Evolutionary conservation across 768 basidiomycete genomes (phyloP).

Genomic region (Paxillus involutus): DNA sequence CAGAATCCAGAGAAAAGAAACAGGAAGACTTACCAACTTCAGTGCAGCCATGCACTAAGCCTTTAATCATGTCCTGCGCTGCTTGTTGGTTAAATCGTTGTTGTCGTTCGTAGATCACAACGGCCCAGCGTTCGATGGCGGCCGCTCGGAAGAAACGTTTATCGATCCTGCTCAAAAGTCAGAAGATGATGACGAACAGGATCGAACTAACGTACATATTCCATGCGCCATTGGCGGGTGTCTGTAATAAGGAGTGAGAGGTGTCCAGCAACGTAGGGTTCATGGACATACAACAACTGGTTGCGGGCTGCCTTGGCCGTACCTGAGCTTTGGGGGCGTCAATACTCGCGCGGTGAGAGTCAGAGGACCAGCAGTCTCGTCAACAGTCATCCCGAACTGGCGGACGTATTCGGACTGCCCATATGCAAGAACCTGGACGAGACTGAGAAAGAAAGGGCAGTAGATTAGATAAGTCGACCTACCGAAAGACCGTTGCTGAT

Average conservation of each 20-base stretch:
- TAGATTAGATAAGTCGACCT: slow-evolving; percentile 1
- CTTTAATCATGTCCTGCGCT: slow-evolving; percentile 54
- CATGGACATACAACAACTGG: slow-evolving; percentile 50
- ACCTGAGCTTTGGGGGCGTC: slow-evolving; percentile 62
- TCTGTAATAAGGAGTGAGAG: slow-evolving; percentile 33
- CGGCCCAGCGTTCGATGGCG: slow-evolving; percentile 55
- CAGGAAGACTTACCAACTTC: slow-evolving; percentile 54
- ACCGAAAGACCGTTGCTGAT: slow-evolving; percentile 58
- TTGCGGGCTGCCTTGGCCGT: slow-evolving; percentile 57
- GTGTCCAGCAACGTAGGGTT: background rate
- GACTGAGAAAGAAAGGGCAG: background rate
- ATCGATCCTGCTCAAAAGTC: slow-evolving; percentile 52
- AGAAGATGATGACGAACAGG: background rate
- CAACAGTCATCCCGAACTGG: slow-evolving; percentile 70
- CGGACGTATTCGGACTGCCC: slow-evolving; percentile 75
- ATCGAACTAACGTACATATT: slow-evolving; percentile 55
- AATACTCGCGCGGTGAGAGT: slow-evolving; percentile 62
- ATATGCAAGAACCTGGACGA: slow-evolving; percentile 55
- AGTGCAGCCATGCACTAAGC: slow-evolving; percentile 46
- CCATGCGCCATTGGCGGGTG: slow-evolving; percentile 70
- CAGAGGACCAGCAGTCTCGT: slow-evolving; percentile 49
- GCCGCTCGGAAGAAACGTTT: slow-evolving; percentile 65
- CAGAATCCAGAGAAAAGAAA: background rate
- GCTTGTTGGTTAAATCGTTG: slow-evolving; percentile 51
- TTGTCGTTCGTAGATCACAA: slow-evolving; percentile 66